A percentile compares a stretch with the other conserved stretches of the same genome.
phyloP scores from a whole-genome alignment of 169 alveolate species.

The Besnoitia besnoiti region DNA sequence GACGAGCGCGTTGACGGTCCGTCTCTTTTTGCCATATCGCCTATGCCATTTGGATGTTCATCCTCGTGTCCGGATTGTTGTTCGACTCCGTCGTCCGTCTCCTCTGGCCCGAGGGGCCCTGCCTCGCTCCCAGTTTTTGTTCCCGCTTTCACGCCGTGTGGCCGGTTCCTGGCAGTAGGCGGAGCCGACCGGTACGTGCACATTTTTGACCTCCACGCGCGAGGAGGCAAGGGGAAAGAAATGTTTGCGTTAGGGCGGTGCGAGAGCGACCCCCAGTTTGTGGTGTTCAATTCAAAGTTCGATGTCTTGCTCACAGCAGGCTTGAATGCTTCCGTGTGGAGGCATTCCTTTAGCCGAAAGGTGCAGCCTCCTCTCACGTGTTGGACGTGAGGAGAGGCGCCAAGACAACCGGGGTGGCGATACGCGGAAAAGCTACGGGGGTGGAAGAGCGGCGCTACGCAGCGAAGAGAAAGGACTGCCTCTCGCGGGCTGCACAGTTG shows the following conservation, averaged over 20 bases:
- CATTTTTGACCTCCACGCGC: background rate
- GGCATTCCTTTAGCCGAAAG: background rate
- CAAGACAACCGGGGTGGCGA: too few relatives aligned
- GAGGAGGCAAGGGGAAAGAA: background rate
- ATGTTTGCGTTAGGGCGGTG: background rate
- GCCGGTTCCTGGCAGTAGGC: background rate
- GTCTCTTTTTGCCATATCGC: background rate
- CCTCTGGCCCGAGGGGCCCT: background rate
- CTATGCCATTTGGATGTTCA: background rate
- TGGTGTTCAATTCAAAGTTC: background rate
- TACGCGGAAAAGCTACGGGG: background rate
- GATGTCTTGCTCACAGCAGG: background rate
- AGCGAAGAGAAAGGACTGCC: too few relatives aligned
- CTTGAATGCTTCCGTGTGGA: conserved; percentile 12
- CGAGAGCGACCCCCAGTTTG: background rate
- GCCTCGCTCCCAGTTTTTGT: background rate
- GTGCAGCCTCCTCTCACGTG: background rate
- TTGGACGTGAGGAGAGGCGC: too few relatives aligned
- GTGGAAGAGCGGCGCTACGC: too few relatives aligned
- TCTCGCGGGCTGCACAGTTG: too few relatives aligned
- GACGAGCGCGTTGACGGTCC: background rate
- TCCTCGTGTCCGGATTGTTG: background rate
- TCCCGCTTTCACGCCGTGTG: conserved; percentile 9
- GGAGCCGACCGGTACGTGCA: background rate
- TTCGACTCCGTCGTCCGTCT: background rate